Evolutionary conservation across 2,329 filamentous ascomycete species (phyloP).

Genomic region (Dactylellina haptotyla): DNA sequence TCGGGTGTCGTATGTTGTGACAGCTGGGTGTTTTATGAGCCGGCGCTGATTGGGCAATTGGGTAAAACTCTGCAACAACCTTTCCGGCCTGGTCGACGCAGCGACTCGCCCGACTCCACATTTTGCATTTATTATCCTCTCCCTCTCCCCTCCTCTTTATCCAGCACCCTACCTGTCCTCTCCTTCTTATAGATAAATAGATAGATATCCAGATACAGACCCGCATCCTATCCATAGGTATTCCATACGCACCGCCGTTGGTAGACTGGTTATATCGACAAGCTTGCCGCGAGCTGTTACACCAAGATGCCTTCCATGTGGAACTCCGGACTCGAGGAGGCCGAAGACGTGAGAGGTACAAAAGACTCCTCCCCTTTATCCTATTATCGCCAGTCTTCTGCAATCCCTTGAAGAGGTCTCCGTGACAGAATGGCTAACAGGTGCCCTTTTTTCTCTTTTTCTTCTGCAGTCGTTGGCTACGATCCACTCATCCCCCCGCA

Average conservation of each 20-base stretch:
- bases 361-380: not conserved
- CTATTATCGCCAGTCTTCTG: constrained; percentile 5
- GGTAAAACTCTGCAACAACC: constrained; percentile 33
- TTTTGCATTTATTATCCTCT: not conserved
- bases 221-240: not conserved
- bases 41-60: constrained; percentile 16
- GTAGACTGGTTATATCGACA: not conserved
- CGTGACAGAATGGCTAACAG: constrained; percentile 8
- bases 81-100: too few species aligned
- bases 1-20: not conserved
- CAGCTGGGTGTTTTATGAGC: not conserved
- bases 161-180: not conserved
- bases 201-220: too few species aligned
- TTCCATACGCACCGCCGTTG: not conserved
- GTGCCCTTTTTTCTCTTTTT: not conserved
- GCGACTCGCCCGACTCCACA: not conserved
- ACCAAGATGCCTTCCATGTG: constrained; percentile 48
- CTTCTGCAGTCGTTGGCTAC: constrained; percentile 56
- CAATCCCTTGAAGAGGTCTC: not conserved
- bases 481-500: constrained; percentile 58
- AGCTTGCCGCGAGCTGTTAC: not conserved
- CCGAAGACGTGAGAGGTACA: constrained; percentile 57
- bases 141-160: not conserved
- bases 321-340: constrained; percentile 55
- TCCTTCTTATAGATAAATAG: too few species aligned